Conservation (phyloP, 2,329 filamentous ascomycete genomes). For the Clonostachys sp. region DNA sequence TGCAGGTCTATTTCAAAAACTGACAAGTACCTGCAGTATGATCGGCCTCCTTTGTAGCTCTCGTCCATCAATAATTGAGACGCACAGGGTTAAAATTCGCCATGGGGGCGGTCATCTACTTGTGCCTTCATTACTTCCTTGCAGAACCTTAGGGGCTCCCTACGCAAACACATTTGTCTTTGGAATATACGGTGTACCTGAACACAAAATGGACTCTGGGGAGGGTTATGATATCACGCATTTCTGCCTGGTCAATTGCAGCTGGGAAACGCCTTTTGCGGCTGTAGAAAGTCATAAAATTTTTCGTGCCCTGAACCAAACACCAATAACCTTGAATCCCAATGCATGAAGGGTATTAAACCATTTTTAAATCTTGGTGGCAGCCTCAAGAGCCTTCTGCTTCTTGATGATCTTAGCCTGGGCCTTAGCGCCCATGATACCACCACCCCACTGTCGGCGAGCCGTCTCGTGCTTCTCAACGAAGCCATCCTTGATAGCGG, state of each 20-base stretch:
- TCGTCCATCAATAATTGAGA: too few species aligned
- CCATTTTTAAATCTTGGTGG: slow-evolving; percentile 88
- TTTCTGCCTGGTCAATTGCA: background rate
- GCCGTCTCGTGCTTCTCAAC: slow-evolving; percentile 89
- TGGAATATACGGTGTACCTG: too few species aligned
- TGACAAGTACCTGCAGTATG: too few species aligned
- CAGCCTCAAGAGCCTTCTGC: slow-evolving; percentile 87
- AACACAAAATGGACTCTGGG: too few species aligned
- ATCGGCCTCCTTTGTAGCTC: too few species aligned
- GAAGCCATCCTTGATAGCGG: slow-evolving; percentile 97
- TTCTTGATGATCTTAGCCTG: slow-evolving; percentile 74
- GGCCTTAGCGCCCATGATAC: slow-evolving; percentile 98
- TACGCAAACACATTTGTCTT: too few species aligned
- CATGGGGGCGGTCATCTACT: too few species aligned
- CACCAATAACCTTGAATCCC: slow-evolving; percentile 27
- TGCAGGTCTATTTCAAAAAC: too few species aligned
- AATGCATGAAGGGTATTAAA: slow-evolving; percentile 33
- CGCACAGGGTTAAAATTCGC: too few species aligned
- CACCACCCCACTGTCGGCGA: slow-evolving; percentile 96
- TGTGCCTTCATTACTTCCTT: too few species aligned
- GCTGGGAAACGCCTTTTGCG: background rate
- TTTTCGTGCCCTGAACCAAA: slow-evolving; percentile 29
- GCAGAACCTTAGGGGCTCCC: too few species aligned
- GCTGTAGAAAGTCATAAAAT: slow-evolving; percentile 26
- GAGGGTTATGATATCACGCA: too few species aligned